Evolutionary conservation across 108 stramenopile genomes (phyloP), one percentile per base, ranked within the genome.

Genomic region (Schizochytrium sp.): DNA sequence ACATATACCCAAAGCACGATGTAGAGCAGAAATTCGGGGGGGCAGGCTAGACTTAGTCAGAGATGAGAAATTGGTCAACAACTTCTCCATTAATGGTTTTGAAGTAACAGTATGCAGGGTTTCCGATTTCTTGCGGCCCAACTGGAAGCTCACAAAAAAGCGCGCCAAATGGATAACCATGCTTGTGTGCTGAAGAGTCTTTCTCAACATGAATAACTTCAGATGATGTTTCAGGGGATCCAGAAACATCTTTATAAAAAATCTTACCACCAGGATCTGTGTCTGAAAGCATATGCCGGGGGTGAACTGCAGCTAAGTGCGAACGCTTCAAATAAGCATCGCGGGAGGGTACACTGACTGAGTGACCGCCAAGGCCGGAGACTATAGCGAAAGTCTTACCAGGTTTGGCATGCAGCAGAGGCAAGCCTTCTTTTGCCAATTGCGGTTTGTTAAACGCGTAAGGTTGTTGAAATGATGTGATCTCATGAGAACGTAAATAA

Each of bases 141-240:
- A 83, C 13, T 17, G 76, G 76, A 12, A 83, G 76, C 10, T 83
- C 76, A 53, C 76, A 83, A 42, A 83, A 83, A 38, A 83, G 76
- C 17, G 76, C 76, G 8, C 76, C 76, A 53, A 83, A 83, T 0
- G 76, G 76, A 0, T 83, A 83, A 19, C 76, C 76, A n/a, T 69
- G 64, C 28, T 28, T 28, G 28, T 28, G 28, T 28, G 28, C 28
- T 28, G n/a, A 60, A 60, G 19, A 19, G n/a, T 17, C 19, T n/a
- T n/a, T 60, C 59, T 83, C 76, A 10, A 10, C 1, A 47, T 83
- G 50, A 38, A 83, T 55, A 40, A 83, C 17, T 53, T 83, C 50
- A 10, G 76, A 83, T 10, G 76, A 40, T 2, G 76, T 83, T 19
- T 5, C 55, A 2, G 76, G 76, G 7, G 38, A n/a, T 0, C 76